Base-by-base conservation (phyloP, 2,329 filamentous ascomycete genomes). In the Colletotrichum tanaceti region DNA sequence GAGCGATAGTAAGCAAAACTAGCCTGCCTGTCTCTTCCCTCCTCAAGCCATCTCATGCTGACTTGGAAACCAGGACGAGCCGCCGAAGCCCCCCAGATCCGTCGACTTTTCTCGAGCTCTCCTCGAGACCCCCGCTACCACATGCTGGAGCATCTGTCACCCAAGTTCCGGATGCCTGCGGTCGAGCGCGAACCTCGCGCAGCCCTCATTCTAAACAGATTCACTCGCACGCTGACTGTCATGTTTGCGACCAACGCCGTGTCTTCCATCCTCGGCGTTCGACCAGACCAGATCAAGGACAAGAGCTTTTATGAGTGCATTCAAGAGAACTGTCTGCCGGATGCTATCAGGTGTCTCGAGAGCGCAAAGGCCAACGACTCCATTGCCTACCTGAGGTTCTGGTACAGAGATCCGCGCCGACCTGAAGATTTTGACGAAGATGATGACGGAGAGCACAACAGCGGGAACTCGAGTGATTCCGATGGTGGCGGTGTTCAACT, bases 221-320 rank as follows among this genome's bases (percentile, higher is more conserved):
- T 97, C 76, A 95, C 93, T 3, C 86, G 93, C 18, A 94, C 92
- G 7, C 82, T 95, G 66, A 91, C 90, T 24, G 89, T 97, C 75
- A 94, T 97, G 91, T 97, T 94, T 78, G 92, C 92, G 14, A 97
- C 93, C 0, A 90, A 89, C 73, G 90, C 92, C 1, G 86, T 97
- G 32, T 81, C 88, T 22, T 86, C 90, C n/a, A 90, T 97, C 64
- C 85, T 97, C 24, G 93, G 93, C 5, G 83, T 97, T 4, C 82
- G 86, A 0, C 87, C 92, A 4, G 86, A 90, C 28, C 85, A 91
- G 63, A 86, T 97, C 71, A 86, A 89, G 71, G 89, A 92, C 49
- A 90, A 90, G 73, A 94, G 92, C 76, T 97, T 97, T 77, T 97
- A 97, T 77, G 92, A 93, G 73, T 95, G 92, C 75, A 96, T 97